Evolutionary conservation across 768 basidiomycete species (phyloP), one percentile per base, ranked within the genome.

Genomic region (Cystobasidium ongulense): DNA sequence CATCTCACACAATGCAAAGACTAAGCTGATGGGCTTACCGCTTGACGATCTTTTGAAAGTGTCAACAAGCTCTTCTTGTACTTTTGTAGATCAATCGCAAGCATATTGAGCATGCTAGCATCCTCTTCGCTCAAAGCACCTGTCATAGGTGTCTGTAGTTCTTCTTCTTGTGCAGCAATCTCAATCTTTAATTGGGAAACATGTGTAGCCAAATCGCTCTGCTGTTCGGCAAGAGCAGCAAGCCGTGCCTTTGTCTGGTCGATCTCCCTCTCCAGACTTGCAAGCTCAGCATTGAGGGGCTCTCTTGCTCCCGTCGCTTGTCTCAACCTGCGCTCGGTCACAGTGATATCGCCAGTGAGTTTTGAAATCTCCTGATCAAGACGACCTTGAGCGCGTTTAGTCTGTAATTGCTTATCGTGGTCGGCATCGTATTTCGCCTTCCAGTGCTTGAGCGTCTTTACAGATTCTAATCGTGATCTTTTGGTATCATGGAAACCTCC

Each of bases 401-500:
- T 90, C 77, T 95, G 91, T 73, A 84, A 84, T 57, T 88, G 85
- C 29, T 87, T 85, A 46, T 82, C 83, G 0, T 86, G 84, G 75
- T 91, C 90, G 0, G 84, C 82, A 29, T 89, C 88, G 75, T 85
- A 88, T 78, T 89, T 90, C 0, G 83, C 81, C 39, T 88, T 85
- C 91, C 92, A 95, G 1, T 83, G 84, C 74, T 86, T 86, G 52
- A 94, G 87, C 63, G 83, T 84, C 78, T 88, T 88, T 80, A 95
- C 89, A 0, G 87, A 90, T 77, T 97, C 94, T 67, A 98, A 88
- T 17, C 96, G 87, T 10, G 92, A 94, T 57, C 91, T 85, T 13
- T 91, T 87, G 29, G 92, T 84, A 80, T 98, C 96, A 80, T 97
- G 90, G 81, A 90, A 99, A 0, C 96, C 96, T 71, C 96, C 96